Conservation (phyloP, 2,329 filamentous ascomycete genomes). For the Rhexocercosporidium sp. region DNA sequence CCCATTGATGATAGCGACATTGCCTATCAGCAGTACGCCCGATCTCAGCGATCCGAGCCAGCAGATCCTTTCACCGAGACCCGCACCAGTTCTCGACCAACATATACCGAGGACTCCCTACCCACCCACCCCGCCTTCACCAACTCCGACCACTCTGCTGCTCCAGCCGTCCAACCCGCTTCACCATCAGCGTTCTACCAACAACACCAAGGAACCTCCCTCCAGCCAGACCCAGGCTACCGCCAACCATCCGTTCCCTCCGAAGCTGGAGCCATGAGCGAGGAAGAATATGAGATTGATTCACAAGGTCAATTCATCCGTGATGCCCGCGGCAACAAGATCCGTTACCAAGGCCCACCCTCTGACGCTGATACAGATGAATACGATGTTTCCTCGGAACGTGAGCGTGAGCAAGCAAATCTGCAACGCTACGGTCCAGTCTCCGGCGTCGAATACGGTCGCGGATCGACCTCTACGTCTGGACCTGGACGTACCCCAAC, state of each 20-base stretch:
- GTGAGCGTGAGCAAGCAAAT: slow-evolving; percentile 36
- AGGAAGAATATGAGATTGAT: slow-evolving; percentile 75
- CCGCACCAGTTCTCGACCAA: slow-evolving; percentile 31
- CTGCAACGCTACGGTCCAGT: slow-evolving; percentile 34
- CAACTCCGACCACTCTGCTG: slow-evolving; percentile 48
- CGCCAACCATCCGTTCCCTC: slow-evolving; percentile 45
- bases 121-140: slow-evolving; percentile 33
- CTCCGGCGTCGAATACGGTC: slow-evolving; percentile 38
- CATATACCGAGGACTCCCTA: slow-evolving; percentile 19
- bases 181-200: slow-evolving; percentile 50
- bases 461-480: slow-evolving; percentile 30
- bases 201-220: slow-evolving; percentile 45
- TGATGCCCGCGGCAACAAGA: slow-evolving; percentile 65
- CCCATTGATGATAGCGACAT: slow-evolving; percentile 33
- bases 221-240: slow-evolving; percentile 48
- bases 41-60: slow-evolving; percentile 56
- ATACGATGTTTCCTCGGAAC: slow-evolving; percentile 53
- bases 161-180: slow-evolving; percentile 50
- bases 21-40: slow-evolving; percentile 38
- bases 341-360: slow-evolving; percentile 52
- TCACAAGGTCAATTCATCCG: slow-evolving; percentile 63
- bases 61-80: slow-evolving; percentile 66
- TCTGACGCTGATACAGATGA: slow-evolving; percentile 62
- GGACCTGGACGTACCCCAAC: slow-evolving; percentile 23
- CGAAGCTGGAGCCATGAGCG: slow-evolving; percentile 64